These are phyloP conservation scores for Diplogelasinospora grovesii DNA, from an alignment of 495 filamentous ascomycete species.

Conservation along the genomic window DNA sequence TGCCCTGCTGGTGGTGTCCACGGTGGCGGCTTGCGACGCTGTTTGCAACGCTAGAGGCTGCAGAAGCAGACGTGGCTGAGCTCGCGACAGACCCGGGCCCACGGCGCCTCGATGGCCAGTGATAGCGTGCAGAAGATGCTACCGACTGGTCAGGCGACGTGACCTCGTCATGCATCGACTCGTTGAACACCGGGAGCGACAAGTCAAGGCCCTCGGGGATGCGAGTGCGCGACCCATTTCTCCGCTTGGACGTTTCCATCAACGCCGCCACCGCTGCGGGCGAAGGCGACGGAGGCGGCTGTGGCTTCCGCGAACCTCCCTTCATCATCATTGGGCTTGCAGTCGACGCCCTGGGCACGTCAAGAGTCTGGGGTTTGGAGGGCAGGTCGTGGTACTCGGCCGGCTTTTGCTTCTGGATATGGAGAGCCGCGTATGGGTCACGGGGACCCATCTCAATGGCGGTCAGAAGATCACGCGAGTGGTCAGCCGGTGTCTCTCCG, in stretches of 20 bases:
- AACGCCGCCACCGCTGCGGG: slow-evolving; percentile 39
- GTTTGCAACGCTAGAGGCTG: slow-evolving; percentile 31
- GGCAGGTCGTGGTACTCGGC: slow-evolving; percentile 9
- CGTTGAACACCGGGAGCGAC: slow-evolving; percentile 55
- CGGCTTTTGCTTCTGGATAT: too few species aligned
- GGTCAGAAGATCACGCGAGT: slow-evolving; percentile 26
- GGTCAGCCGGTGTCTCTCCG: slow-evolving; percentile 56
- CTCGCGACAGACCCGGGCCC: slow-evolving; percentile 40
- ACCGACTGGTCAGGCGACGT: slow-evolving; percentile 45
- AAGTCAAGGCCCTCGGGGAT: slow-evolving; percentile 80
- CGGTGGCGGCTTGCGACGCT: slow-evolving; percentile 30
- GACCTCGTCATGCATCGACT: slow-evolving; percentile 42
- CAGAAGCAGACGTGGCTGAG: slow-evolving; percentile 34
- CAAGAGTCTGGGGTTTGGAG: slow-evolving; percentile 14
- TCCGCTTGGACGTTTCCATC: slow-evolving; percentile 47
- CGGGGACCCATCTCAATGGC: slow-evolving; percentile 11
- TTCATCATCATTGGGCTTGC: slow-evolving; percentile 46
- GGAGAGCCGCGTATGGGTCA: slow-evolving; percentile 21
- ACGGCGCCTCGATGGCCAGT: slow-evolving; percentile 42
- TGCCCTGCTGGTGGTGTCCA: slow-evolving; percentile 37
- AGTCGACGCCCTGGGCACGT: slow-evolving; percentile 35
- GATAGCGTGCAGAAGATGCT: slow-evolving; percentile 30
- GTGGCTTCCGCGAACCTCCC: slow-evolving; percentile 24
- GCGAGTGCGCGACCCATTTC: slow-evolving; percentile 69
- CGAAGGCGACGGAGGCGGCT: slow-evolving; percentile 47